Base-by-base conservation (phyloP, 2,329 filamentous ascomycete genomes). In the Pseudogymnoascus sp. region DNA sequence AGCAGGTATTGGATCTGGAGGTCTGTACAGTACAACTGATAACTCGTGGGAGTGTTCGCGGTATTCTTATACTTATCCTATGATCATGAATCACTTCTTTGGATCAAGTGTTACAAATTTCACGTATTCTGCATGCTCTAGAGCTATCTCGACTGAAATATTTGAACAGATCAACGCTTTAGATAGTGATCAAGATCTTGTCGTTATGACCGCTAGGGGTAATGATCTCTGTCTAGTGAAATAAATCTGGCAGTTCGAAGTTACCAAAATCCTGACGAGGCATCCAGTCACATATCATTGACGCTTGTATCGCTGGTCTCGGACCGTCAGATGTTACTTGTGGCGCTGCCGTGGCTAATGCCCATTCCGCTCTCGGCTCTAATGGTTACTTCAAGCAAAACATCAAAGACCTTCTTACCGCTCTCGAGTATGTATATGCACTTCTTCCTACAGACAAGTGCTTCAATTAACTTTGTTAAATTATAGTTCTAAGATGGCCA, bases 151-250 rank as follows among this genome's bases (percentile, higher is more conserved):
- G 0, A 64, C 23, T 4, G 61, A 68, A 3, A 73, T 75, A 21
- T 73, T 70, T 57, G 59, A 72, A 23, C 71, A 74, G 64, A 67
- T 66, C 1, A 33, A 70, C 6, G 62, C 65, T 1, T 63, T 76
- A 6, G 40, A 70, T 1, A 66, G 64, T 19, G 62, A 71, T 9
- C 50, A 74, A 13, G 72, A 77, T 65, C 40, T 77, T 19, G 71
- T 76, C 7, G 69, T 72, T 5, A 31, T 77, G 69, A 76, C 74
- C 1, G 75, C 74, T 1, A 74, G 75, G 13, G 75, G 75, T 1
- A 77, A 77, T 47, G 74, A 76, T 59, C 64, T 76, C 1, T 76
- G 74, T 59, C 69, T 77, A 38, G 71, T 71, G 59, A 64, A 63
- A 42, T 28, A 57, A 21, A 13, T 17, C 17, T 26, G 4, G 2